Evolutionary conservation across 768 basidiomycete genomes (phyloP), one percentile per base, ranked within the genome.

Genomic region (Pleurotus cornucopiae): DNA sequence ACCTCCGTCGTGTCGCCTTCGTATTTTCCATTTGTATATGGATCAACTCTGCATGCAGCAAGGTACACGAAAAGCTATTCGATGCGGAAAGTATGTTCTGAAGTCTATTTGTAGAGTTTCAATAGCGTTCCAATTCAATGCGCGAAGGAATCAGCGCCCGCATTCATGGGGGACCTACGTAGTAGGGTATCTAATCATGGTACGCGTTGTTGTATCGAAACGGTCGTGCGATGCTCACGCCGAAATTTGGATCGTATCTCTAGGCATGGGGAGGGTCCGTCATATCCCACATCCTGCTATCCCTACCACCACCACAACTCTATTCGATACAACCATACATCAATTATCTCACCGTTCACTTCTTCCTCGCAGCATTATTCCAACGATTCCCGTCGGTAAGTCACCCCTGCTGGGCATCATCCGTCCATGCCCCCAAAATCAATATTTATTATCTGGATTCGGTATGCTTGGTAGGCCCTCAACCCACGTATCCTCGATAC

Each of bases 211-310:
- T 34, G 30, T 34, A 11, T 34, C 9, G 2, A 7, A 9, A 4
- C 30, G 30, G 7, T 34, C 7, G 30, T 34, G 30, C 30, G 1
- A 34, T 34, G 30, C 30, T 34, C 9, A 34, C 30, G 11, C 30
- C 7, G 30, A 34, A 9, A 34, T 34, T 34, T 34, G 30, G 1
- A 9, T 9, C 30, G 9, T 34, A 9, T 34, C 30, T 13, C 5
- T 56, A 78, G 74, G 68, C 71, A 56, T 83, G 80, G 80, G 78
- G 79, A 16, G 81, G 80, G 18, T 71, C 73, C 9, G 21, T 81
- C 1, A 58, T 73, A 3, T 73, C 77, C 0, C 75, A 79, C 64
- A 59, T 74, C 14, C 60, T 81, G 18, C 69, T 83, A 2, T 69
- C 69, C 26, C 60, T 80, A 26, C 76, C 79, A 0, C 74, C 77